Percentiles rank a stretch among this genome's conserved stretches.
Evolutionary conservation across 495 filamentous ascomycete genomes (phyloP).

Genomic region (Elasticomyces elasticus): DNA sequence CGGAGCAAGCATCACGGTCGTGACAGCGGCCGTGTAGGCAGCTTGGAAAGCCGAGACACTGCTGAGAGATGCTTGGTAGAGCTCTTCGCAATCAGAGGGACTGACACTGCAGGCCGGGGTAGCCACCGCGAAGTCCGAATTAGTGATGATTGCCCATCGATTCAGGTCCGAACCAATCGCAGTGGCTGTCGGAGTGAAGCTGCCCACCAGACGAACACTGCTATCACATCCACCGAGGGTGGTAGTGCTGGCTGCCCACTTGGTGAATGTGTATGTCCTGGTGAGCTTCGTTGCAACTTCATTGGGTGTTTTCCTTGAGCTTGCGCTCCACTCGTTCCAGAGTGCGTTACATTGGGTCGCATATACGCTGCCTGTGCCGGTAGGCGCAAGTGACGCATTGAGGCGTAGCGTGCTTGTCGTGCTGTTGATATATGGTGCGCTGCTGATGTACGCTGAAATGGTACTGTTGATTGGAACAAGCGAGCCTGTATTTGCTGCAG

Average conservation of each 20-base stretch:
- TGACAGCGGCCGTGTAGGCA: background rate
- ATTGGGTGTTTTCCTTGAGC: no score
- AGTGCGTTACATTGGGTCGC: no score
- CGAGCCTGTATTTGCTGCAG: no score
- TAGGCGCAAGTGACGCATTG: no score
- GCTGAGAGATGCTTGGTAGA: background rate
- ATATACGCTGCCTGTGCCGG: no score
- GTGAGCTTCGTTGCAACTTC: no score
- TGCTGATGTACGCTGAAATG: no score
- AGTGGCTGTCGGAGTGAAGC: background rate
- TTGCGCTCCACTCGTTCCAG: no score
- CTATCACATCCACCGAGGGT: background rate
- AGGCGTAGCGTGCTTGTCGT: no score
- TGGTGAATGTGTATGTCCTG: background rate
- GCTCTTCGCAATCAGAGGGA: background rate
- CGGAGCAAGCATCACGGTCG: background rate
- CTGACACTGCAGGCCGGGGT: background rate
- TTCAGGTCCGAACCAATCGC: background rate
- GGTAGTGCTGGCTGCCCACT: background rate
- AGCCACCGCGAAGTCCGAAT: background rate
- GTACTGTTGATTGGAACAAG: no score
- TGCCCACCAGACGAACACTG: background rate
- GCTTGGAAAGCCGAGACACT: background rate
- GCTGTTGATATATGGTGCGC: no score
- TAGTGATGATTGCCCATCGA: background rate